Conservation (phyloP, 495 filamentous ascomycete species). For the Halenospora varia region DNA sequence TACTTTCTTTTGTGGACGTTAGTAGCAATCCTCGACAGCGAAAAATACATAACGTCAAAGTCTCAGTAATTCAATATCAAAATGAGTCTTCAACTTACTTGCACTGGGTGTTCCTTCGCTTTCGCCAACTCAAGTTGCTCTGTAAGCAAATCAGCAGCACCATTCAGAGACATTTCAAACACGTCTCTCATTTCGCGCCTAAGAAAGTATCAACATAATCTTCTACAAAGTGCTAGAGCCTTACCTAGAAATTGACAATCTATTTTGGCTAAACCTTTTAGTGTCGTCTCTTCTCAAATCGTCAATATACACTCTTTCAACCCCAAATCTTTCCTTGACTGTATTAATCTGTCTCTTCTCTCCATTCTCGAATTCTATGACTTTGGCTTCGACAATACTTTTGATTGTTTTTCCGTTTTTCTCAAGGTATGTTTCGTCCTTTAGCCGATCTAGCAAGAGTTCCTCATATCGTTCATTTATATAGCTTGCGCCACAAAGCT, state of each 20-base stretch:
- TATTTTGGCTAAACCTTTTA: conserved; percentile 5
- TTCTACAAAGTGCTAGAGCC: not conserved
- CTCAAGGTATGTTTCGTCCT: conserved; percentile 6
- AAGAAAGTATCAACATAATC: not conserved
- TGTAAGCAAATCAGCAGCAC: conserved; percentile 2
- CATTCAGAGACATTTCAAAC: conserved; percentile 3
- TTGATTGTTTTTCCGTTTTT: conserved; percentile 11
- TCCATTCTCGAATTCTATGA: conserved; percentile 8
- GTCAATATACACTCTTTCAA: conserved; percentile 4
- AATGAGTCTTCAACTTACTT: conserved; percentile 6
- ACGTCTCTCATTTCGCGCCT: conserved; percentile 6
- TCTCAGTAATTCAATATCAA: not conserved
- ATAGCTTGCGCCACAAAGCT: conserved; percentile 16
- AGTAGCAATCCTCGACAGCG: not conserved
- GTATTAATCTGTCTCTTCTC: conserved; percentile 8
- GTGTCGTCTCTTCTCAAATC: not conserved
- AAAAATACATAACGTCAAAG: not conserved
- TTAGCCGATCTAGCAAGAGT: conserved; percentile 2
- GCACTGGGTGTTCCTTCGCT: conserved; percentile 1
- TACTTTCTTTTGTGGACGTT: conserved; percentile 22
- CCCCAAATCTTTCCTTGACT: not conserved
- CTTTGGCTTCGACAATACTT: conserved; percentile 1
- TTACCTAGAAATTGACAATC: conserved; percentile 4
- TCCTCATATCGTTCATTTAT: conserved; percentile 13
- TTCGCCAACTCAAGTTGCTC: conserved; percentile 6